Base-by-base conservation (phyloP, 140 eudicot genomes). In the Bidens hawaiensis region DNA sequence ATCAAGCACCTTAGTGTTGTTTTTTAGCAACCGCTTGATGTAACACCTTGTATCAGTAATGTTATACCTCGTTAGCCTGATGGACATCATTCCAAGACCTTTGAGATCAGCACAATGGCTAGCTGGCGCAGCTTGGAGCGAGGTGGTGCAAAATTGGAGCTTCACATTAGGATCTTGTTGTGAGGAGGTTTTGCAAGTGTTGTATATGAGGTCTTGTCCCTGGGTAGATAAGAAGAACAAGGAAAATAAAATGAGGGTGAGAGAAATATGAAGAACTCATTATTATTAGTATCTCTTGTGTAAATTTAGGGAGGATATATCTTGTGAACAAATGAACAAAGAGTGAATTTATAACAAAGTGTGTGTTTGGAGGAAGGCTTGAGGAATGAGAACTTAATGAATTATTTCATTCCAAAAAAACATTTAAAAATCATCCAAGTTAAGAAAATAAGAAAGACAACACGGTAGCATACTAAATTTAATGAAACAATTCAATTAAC, bases 121-220 rank as follows among this genome's bases (percentile, higher is more conserved):
- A 52, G 82, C 82, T 0, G 85, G 79, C 6, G 77, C 82, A 0
- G 88, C 74, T 65, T 78, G 76, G 41, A 82, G 74, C 62, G 80
- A 68, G 36, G 80, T 69, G 56, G 71, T 62, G 80, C 80, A 75
- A 43, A 75, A 75, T 42, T 62, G 67, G 28, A 75, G 67, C 5
- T 68, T 55, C 38, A 75, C 71, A 26, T 75, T 75, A 4, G 80
- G 67, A 34, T 62, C 70, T 68, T 69, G 67, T 69, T 68, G 51
- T 61, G 76, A 75, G 62, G 75, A 75, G 61, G 71, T 53, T 62
- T 69, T 75, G 76, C 80, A 75, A 34, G 76, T 75, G 28, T 75
- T 53, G 8, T 75, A 68, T 4, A 75, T 75, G 49, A 75, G 76
- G 43, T 68, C 30, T 68, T 75, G 80, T 34, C 36, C 71, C 30